Conservation (phyloP, 148 eudicot genomes). For the Rhododendron henanense region DNA sequence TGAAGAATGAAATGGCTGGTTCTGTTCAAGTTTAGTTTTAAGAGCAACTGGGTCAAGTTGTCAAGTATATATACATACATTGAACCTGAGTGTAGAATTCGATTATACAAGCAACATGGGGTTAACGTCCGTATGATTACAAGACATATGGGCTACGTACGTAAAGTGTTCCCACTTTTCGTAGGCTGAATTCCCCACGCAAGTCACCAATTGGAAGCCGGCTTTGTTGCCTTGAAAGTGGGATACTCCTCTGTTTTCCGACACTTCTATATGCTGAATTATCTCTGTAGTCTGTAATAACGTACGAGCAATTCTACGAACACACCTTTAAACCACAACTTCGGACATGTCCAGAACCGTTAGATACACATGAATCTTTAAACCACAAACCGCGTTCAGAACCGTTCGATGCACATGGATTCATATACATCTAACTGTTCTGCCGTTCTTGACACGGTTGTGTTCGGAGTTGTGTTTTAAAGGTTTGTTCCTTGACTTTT, state of each 20-base stretch:
- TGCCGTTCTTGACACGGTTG: too few species aligned
- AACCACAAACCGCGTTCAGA: too few species aligned
- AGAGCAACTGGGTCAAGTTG: slow-evolving; percentile 21
- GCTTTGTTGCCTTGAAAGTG: slow-evolving; percentile 40
- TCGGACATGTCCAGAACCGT: too few species aligned
- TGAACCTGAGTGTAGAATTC: not conserved
- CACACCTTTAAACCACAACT: too few species aligned
- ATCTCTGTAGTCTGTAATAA: not conserved
- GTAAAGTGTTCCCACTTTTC: slow-evolving; percentile 27
- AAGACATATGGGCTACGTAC: not conserved
- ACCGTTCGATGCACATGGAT: too few species aligned
- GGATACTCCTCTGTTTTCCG: slow-evolving; percentile 35
- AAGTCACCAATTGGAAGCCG: slow-evolving; percentile 41
- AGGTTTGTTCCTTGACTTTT: too few species aligned
- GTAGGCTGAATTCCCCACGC: slow-evolving; percentile 12
- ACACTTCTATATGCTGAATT: slow-evolving; percentile 3
- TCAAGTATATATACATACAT: not conserved
- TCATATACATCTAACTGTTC: too few species aligned
- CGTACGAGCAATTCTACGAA: too few species aligned
- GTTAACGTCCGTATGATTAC: not conserved
- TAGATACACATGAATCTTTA: too few species aligned
- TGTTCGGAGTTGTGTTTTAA: too few species aligned
- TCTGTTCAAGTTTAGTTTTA: slow-evolving; percentile 11
- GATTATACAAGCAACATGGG: slow-evolving; percentile 41
- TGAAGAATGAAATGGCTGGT: not conserved